Base-by-base conservation (phyloP, 2,329 filamentous ascomycete species). In the Rutstroemia sp. region DNA sequence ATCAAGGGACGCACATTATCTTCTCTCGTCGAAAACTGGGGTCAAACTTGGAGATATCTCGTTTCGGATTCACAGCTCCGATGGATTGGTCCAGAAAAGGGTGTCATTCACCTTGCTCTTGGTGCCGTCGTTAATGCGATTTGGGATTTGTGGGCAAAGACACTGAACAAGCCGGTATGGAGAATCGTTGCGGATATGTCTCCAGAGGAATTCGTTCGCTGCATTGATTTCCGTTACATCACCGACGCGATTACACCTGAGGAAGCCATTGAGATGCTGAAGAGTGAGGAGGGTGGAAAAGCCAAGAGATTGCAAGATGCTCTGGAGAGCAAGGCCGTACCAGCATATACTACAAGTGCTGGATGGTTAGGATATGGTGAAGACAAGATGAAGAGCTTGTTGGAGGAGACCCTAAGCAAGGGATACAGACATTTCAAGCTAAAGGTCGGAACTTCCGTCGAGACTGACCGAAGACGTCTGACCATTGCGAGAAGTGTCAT, bases 61-160 rank as follows among this genome's bases (percentile, higher is more conserved):
- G 90, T 95, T 65, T 87, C 86, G 61, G 92, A 96, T 78, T 88
- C 83, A 64, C 91, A 96, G 73, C 79, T 95, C 54, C 88, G 91
- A 57, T 96, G 92, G 91, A 94, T 96, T 68, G 91, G 91, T 0
- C 91, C 91, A 0, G 91, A 96, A 68, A 96, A 96, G 74, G 91
- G 91, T 58, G 91, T 96, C 46, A 95, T 95, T 65, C 91, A 96
- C 73, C 87, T 96, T 7, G 91, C 91, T 1, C 83, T 96, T 10
- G 90, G 89, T 30, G 88, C 90, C 45, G 87, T 95, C 16, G 88
- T 95, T 65, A 96, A 96, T 71, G 91, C 90, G 16, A 79, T 95
- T 66, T 96, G 91, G 91, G 91, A 96, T 71, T 81, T 96, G n/a
- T 95, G 91, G 91, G 90, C 89, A 54, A 95, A 95, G 76, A 80